Evolutionary conservation across 2,329 filamentous ascomycete species (phyloP), one percentile per base, ranked within the genome.

Genomic region (Grosmannia serpens): DNA sequence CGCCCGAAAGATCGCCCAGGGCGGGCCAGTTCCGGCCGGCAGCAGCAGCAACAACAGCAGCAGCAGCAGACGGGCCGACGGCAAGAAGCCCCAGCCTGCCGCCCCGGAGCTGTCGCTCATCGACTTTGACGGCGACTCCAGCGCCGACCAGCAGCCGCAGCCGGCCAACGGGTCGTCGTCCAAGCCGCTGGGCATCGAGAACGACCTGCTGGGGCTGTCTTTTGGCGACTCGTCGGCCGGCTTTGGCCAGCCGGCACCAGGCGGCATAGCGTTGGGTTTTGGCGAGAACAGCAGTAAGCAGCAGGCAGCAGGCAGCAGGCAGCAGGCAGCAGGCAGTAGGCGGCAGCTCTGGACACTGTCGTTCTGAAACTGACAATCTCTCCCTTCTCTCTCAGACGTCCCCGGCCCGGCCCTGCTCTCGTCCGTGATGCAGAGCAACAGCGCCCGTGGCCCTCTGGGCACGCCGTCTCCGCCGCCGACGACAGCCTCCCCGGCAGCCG

Each of bases 171-270:
- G 20, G 46, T 70, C 75, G 33, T 72, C 74, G 26, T 70, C 76
- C 17, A 80, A 82, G 59, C 74, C 82, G 1, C 84, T 82, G 57
- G 85, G 88, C 17, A 71, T 97, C 26, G 91, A 96, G 68, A 91
- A 95, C 69, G 94, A 99, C 68, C 77, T 99, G 9, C 78, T 99
- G 5, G 94, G 94, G 0, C 75, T 99, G 50, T 95, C 91, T 47
- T 82, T 99, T 67, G 84, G 84, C 54, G 85, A 88, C 59, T 58
- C 61, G 5, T 78, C 80, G 5, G 70, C 69, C 61, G 79, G 73
- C 58, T 92, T 85, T 67, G 86, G 88, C 15, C 83, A 88, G 67
- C 47, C 46, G 5, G 38, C 11, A 31, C 83, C 85, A 7, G 91
- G 92, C 53, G 86, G 86, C 55, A 95, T 97, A 63, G 86, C 90